Conservation (phyloP, 192 early-diverging fungal genomes). For the Spizellomyces sp. region DNA sequence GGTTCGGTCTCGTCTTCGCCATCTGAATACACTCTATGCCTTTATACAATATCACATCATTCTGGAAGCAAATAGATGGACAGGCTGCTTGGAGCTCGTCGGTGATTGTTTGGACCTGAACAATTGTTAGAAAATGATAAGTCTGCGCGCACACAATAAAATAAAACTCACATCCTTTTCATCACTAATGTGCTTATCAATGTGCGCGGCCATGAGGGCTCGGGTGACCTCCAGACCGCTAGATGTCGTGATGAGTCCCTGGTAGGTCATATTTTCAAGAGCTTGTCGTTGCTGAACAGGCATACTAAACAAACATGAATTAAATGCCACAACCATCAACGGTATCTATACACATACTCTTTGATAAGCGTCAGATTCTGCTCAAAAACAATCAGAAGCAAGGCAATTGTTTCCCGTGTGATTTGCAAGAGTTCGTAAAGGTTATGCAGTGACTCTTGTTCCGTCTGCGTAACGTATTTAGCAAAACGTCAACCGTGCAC, state of each 20-base stretch:
- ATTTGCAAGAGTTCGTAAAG: conserved; percentile 59
- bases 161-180: conserved; percentile 20
- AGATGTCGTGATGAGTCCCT: conserved; percentile 53
- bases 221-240: conserved; percentile 59
- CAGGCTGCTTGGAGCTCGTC: conserved; percentile 66
- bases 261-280: conserved; percentile 56
- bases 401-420: conserved; percentile 67
- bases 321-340: not conserved
- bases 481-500: not conserved
- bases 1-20: conserved; percentile 22
- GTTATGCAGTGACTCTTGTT: conserved; percentile 61
- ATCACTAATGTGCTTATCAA: conserved; percentile 59
- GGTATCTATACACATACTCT: not conserved
- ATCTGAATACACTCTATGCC: conserved; percentile 36
- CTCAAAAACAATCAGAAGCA: conserved; percentile 66
- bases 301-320: conserved; percentile 31
- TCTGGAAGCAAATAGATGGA: conserved; percentile 61
- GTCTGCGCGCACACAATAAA: not conserved
- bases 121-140: not conserved
- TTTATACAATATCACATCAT: conserved; percentile 69
- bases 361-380: conserved; percentile 53
- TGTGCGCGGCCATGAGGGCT: conserved; percentile 65
- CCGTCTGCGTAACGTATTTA: conserved; percentile 33
- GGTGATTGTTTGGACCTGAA: conserved; percentile 58
- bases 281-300: conserved; percentile 47